Evolutionary conservation across 305 asterid genomes (phyloP), one percentile per base, ranked within the genome.

Genomic region (Ajuga reptans): DNA sequence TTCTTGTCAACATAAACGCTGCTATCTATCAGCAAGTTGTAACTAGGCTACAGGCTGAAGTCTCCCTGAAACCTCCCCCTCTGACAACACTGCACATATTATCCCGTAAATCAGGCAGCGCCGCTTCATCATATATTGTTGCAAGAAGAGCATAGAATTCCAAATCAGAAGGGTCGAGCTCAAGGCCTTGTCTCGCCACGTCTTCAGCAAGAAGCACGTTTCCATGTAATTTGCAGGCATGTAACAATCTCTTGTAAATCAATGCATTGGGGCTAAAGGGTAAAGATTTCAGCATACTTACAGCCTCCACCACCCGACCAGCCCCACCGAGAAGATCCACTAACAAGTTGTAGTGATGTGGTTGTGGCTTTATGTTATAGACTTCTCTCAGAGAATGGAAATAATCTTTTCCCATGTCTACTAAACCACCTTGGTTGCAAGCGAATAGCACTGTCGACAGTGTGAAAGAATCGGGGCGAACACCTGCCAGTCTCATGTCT

Each of bases 281-380:
- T 27, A 72, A 61, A 14, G 75, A 61, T 15, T 55, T 56, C 43
- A 79, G 36, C 59, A 71, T 1, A n/a, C 58, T 10, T 33, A 49
- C 56, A 15, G 80, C 83, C 61, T 75, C 83, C 15, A 71, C 78
- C 9, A 75, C 39, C 50, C 80, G 50, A 2, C 83, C 83, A 14
- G 66, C 83, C 42, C 36, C 66, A 14, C 80, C 78, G 7, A 79
- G 70, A 71, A 79, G 75, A 62, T 79, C 83, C 12, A 79, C 71
- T 34, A 79, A 34, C 70, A 62, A 33, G 46, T 53, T 47, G 58
- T 67, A 79, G 69, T 79, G 83, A 41, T 45, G 52, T 6, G 71
- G 9, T 6, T 16, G 75, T 10, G 77, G 73, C 70, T 62, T 63
- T 55, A 79, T 75, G 29, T 43, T 57, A 4, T 79, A 75, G 15